Base-by-base conservation (phyloP, 2,329 filamentous ascomycete genomes). In the Cercospora citrullina region DNA sequence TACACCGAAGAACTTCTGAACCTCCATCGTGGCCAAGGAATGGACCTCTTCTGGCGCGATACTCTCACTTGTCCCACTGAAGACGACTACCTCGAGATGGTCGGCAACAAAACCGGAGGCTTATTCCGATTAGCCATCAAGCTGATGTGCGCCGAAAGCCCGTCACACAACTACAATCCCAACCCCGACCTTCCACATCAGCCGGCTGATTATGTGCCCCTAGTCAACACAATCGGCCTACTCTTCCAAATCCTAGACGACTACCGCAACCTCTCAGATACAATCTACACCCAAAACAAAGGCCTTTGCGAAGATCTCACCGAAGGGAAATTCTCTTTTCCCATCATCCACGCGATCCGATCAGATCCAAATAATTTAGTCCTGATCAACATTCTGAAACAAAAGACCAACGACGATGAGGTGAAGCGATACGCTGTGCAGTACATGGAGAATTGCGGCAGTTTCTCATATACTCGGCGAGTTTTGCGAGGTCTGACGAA, bases 291-390 rank as follows among this genome's bases (percentile, higher is more conserved):
- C 42, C 84, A 90, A 71, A 94, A 96, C 80, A 98, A 98, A 83
- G 95, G 94, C 60, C 87, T 97, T 73, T 96, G 92, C 80, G 94
- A 98, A 82, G 95, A 98, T 80, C 82, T 98, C 74, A 97, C 93
- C 0, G 95, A 98, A 82, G 94, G 94, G 71, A 98, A 98, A 84
- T 97, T 97, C 83, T 94, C 91, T 28, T 97, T 97, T 78, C 93
- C 94, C 48, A 90, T 98, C 75, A 97, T 98, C 75, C 94, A 98
- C 82, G 91, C 91, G 78, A 96, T 98, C 73, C 91, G 92, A 70
- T 82, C 90, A 68, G 87, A 93, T 77, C 91, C 87, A 18, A 81
- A 83, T 31, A 91, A 93, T 77, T 84, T 91, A 73, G 90, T 96
- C 75, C 86, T 99, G 65, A 87, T 97, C 79, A 97, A 95, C 77